Percentiles rank a stretch among this genome's conserved stretches.
phyloP scores from a whole-genome alignment of 2,329 filamentous ascomycete genomes.

The Trichoderma koningii region DNA sequence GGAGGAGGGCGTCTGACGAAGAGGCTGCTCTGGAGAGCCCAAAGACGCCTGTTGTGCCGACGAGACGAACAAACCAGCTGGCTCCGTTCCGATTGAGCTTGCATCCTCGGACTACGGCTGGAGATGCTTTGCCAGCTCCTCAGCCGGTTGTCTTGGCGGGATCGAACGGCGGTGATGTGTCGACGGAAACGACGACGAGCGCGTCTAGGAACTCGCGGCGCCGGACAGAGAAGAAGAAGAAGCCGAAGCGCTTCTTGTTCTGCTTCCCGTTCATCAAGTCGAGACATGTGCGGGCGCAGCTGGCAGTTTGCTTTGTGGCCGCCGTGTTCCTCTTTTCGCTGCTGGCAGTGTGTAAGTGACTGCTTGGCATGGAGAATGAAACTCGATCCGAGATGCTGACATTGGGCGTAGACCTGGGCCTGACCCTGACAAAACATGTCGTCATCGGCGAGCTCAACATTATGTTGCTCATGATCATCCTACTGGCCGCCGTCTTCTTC shows the following conservation, averaged over 20 bases:
- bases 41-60: constrained; percentile 49
- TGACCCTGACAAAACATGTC: constrained; percentile 66
- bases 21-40: constrained; percentile 42
- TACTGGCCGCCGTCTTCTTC: constrained; percentile 76
- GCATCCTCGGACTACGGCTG: not conserved
- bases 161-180: not conserved
- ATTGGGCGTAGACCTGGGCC: constrained; percentile 63
- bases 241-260: constrained; percentile 50
- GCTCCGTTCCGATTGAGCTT: not conserved
- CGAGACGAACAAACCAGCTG: not conserved
- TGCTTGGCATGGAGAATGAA: no score
- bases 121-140: not conserved
- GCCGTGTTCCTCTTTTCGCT: constrained; percentile 62
- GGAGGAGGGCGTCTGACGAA: constrained; percentile 32
- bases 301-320: constrained; percentile 65
- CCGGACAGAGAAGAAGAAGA: not conserved
- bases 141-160: not conserved
- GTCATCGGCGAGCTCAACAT: constrained; percentile 74
- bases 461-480: constrained; percentile 74
- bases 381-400: not conserved
- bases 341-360: constrained; percentile 65
- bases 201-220: not conserved
- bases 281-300: constrained; percentile 54
- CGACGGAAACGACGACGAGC: not conserved
- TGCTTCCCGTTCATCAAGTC: constrained; percentile 61